Conservation (phyloP, 129 eudicot genomes). For the Centrapalus pauciflorus region DNA sequence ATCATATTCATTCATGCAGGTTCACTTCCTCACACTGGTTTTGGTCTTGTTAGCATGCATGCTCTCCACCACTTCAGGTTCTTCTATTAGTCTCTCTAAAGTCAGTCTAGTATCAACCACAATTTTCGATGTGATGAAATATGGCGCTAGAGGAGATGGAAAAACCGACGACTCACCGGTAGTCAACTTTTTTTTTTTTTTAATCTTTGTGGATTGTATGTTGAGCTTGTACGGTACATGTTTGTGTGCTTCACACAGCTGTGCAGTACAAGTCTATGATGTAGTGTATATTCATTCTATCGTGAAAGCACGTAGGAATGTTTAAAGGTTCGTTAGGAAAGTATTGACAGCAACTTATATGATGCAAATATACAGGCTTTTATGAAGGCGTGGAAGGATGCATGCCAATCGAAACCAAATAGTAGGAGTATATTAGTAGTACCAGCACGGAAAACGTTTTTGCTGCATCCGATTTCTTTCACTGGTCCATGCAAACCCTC, state of each 20-base stretch:
- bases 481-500: conserved; percentile 68
- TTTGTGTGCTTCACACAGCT: not conserved
- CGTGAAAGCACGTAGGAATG: not conserved
- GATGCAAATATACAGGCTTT: conserved; percentile 49
- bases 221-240: not conserved
- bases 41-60: conserved; percentile 30
- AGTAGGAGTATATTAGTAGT: conserved; percentile 23
- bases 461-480: conserved; percentile 46
- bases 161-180: conserved; percentile 53
- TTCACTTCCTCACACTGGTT: conserved; percentile 16
- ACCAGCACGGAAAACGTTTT: conserved; percentile 43
- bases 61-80: conserved; percentile 15
- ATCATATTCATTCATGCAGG: conserved; percentile 26
- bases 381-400: conserved; percentile 56
- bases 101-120: conserved; percentile 26
- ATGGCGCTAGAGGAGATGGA: conserved; percentile 63
- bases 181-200: not conserved
- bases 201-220: not conserved
- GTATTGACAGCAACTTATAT: not conserved
- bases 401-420: conserved; percentile 37
- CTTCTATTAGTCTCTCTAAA: not conserved
- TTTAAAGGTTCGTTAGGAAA: not conserved
- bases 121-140: conserved; percentile 42
- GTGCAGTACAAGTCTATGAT: not conserved
- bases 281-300: not conserved